A percentile compares a stretch with the other conserved stretches of the same genome.
Conservation (phyloP, 441 rosid species). For the Gossypium lobatum region DNA sequence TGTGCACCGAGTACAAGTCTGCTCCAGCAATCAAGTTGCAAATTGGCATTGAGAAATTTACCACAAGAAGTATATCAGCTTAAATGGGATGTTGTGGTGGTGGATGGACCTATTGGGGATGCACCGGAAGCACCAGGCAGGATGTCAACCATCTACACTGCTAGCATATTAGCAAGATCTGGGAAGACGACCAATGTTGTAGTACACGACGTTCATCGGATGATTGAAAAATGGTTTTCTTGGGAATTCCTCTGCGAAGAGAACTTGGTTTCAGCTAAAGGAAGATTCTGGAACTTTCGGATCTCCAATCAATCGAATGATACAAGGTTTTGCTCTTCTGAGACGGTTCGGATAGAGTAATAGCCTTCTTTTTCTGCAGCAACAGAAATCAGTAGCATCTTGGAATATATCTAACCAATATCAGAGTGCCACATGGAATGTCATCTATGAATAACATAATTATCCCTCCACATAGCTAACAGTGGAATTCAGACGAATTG, state of each 20-base stretch:
- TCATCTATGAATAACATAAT: background rate
- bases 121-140: slow-evolving; percentile 51
- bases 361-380: slow-evolving; percentile 4
- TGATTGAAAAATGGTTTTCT: slow-evolving; percentile 56
- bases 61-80: slow-evolving; percentile 37
- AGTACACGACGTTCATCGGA: slow-evolving; percentile 55
- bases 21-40: slow-evolving; percentile 34
- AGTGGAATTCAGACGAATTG: background rate
- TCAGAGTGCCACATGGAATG: background rate
- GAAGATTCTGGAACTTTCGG: slow-evolving; percentile 45
- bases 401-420: background rate
- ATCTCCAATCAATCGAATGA: slow-evolving; percentile 33
- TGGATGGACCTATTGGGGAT: slow-evolving; percentile 56
- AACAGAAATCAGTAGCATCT: background rate
- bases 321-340: slow-evolving; percentile 52
- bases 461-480: background rate
- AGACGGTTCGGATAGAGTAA: slow-evolving; percentile 21
- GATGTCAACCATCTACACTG: slow-evolving; percentile 53
- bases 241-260: slow-evolving; percentile 66
- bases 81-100: slow-evolving; percentile 60
- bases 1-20: slow-evolving; percentile 30
- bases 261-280: slow-evolving; percentile 53
- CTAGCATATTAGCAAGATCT: slow-evolving; percentile 48
- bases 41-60: slow-evolving; percentile 35
- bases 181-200: slow-evolving; percentile 43